These are phyloP conservation scores for Fusarium oxysporum DNA, from an alignment of 2,329 filamentous ascomycete genomes.

Conservation along the genomic window DNA sequence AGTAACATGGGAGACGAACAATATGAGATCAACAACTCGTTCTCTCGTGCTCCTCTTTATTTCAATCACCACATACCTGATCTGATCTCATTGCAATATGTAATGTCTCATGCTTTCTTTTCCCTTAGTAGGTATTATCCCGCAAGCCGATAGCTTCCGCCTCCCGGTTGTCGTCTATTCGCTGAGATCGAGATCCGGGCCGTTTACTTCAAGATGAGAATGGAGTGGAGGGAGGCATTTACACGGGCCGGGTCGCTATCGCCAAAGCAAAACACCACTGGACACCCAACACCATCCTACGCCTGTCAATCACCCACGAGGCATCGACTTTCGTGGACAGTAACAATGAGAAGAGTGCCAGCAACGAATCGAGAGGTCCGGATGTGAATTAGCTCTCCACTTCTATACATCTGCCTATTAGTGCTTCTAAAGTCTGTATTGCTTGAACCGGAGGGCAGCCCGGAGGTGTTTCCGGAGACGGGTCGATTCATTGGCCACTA, in stretches of 20 bases:
- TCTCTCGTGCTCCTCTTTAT: not conserved
- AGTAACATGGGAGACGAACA: not conserved
- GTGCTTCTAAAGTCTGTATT: constrained; percentile 13
- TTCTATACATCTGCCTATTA: constrained; percentile 19
- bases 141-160: constrained; percentile 35
- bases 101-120: constrained; percentile 8
- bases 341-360: constrained; percentile 10
- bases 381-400: constrained; percentile 27
- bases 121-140: constrained; percentile 23
- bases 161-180: constrained; percentile 15
- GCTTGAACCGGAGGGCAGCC: constrained; percentile 32
- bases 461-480: constrained; percentile 37
- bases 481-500: constrained; percentile 31
- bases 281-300: constrained; percentile 25
- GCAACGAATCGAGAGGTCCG: constrained; percentile 8
- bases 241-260: constrained; percentile 6
- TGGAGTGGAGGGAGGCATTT: constrained; percentile 29
- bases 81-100: not conserved
- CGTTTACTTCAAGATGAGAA: constrained; percentile 28
- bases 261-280: not conserved
- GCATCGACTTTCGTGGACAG: constrained; percentile 17
- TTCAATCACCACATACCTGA: not conserved
- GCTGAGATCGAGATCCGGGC: constrained; percentile 33
- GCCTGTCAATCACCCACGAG: constrained; percentile 29
- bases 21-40: not conserved